Base-by-base conservation (phyloP, 116 monocot genomes). In the Posidonia oceanica region DNA sequence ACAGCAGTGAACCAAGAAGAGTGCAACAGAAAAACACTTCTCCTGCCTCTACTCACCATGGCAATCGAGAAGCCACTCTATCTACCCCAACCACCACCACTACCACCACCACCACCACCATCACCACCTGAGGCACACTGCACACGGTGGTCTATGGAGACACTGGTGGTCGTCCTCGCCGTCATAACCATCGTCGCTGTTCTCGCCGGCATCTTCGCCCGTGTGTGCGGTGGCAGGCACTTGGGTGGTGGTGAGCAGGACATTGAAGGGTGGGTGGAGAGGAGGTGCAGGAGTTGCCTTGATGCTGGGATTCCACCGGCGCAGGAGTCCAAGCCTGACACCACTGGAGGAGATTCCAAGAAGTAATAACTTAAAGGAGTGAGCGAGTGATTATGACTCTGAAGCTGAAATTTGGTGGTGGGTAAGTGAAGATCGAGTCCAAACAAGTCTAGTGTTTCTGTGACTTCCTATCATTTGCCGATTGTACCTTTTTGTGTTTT, bases 211-310 rank as follows among this genome's bases (percentile, higher is more conserved):
- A 69, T 84, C 20, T 39, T 84, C 44, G 90, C 90, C 1, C 42
- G 87, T 36, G 67, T 77, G 5, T 91, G 90, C 56, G 87, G 90
- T 14, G 90, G 90, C 7, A 67, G 87, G 51, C 90, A 70, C 42
- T 52, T 80, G 59, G 75, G 39, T 5, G 71, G 68, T 13, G 75
- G 75, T 21, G 76, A 82, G 41, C 61, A 68, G 14, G 91, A 91
- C 68, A 38, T 79, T 3, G 91, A 91, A 52, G 91, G 91, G 54
- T 91, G 91, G 82, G 84, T 91, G 70, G 91, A 91, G 79, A 78
- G 74, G 14, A 79, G 61, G 62, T 91, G 91, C 75, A 64, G 85
- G 69, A 91, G 80, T 67, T 91, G 91, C 80, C 78, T 91, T 14
- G 91, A 91, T 56, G 67, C 76, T 44, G 91, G 87, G 4, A 13